These are phyloP conservation scores for Diaporthe amygdali DNA, from an alignment of 2,329 filamentous ascomycete species.

Conservation along the genomic window DNA sequence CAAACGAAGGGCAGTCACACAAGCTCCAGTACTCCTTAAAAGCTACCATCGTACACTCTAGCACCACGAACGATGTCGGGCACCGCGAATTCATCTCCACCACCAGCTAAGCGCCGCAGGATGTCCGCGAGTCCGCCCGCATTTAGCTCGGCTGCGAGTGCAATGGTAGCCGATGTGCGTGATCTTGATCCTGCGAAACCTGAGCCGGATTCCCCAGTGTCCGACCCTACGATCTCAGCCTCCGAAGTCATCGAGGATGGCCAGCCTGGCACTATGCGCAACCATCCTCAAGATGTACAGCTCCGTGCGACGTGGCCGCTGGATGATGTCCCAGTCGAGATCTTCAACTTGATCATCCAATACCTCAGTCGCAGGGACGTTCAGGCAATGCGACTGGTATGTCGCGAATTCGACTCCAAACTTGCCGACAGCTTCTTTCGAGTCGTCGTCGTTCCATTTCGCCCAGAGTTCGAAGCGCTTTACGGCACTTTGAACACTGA, in stretches of 20 bases:
- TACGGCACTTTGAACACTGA: constrained; percentile 43
- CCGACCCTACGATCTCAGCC: background rate
- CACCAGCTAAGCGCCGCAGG: constrained; percentile 25
- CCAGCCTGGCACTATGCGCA: background rate
- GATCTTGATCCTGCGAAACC: background rate
- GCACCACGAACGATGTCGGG: constrained; percentile 18
- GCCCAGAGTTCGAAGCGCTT: constrained; percentile 54
- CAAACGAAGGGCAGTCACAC: background rate
- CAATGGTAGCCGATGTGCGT: background rate
- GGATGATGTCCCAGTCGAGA: constrained; percentile 59
- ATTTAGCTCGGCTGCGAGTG: background rate
- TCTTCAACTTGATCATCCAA: constrained; percentile 62
- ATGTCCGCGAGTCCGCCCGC: constrained; percentile 14
- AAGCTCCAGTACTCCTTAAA: background rate
- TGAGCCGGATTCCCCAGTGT: background rate
- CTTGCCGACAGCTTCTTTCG: constrained; percentile 55
- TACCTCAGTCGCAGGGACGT: constrained; percentile 63
- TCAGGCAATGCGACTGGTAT: constrained; percentile 66
- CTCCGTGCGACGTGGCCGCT: constrained; percentile 36
- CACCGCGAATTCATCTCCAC: background rate
- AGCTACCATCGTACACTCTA: background rate
- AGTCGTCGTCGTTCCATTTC: constrained; percentile 70
- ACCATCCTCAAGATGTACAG: background rate
- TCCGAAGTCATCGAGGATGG: background rate
- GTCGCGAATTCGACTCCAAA: constrained; percentile 51